Evolutionary conservation across 768 basidiomycete genomes (phyloP).

Genomic region (Boletus rubescentipes): DNA sequence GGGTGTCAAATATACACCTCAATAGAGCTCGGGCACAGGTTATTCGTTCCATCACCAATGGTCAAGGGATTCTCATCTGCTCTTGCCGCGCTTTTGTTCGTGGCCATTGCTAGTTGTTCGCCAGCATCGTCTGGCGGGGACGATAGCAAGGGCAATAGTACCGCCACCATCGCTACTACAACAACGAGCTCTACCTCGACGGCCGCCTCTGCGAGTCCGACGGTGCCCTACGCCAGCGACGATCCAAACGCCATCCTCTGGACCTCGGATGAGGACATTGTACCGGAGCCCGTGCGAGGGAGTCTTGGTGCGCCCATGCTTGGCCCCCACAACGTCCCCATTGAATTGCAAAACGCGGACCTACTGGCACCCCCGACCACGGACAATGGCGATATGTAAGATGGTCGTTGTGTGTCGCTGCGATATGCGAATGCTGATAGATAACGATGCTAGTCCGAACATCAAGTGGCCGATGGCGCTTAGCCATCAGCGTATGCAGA

Average conservation of each 20-base stretch:
- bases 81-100: conserved; percentile 8
- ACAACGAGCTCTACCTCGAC: conserved; percentile 5
- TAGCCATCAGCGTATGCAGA: conserved; percentile 53
- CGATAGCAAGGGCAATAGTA: too few relatives aligned
- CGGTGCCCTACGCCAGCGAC: conserved; percentile 40
- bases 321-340: conserved; percentile 52
- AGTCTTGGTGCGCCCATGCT: conserved; percentile 45
- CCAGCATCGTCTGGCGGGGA: too few relatives aligned
- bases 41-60: conserved; percentile 6
- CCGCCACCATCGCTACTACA: too few relatives aligned
- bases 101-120: neutral
- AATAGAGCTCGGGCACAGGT: too few relatives aligned
- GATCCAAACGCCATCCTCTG: conserved; percentile 45
- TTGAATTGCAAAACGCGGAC: conserved; percentile 59
- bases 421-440: neutral
- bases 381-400: conserved; percentile 51
- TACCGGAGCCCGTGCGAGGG: conserved; percentile 43
- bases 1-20: too few relatives aligned
- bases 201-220: conserved; percentile 35
- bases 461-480: conserved; percentile 60
- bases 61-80: neutral
- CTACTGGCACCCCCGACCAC: conserved; percentile 57
- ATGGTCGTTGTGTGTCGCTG: neutral
- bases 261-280: conserved; percentile 25
- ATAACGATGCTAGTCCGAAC: conserved; percentile 34